A percentile compares a stretch with the other conserved stretches of the same genome.
Conservation (phyloP, 768 basidiomycete species). For the Royoungia palumana region DNA sequence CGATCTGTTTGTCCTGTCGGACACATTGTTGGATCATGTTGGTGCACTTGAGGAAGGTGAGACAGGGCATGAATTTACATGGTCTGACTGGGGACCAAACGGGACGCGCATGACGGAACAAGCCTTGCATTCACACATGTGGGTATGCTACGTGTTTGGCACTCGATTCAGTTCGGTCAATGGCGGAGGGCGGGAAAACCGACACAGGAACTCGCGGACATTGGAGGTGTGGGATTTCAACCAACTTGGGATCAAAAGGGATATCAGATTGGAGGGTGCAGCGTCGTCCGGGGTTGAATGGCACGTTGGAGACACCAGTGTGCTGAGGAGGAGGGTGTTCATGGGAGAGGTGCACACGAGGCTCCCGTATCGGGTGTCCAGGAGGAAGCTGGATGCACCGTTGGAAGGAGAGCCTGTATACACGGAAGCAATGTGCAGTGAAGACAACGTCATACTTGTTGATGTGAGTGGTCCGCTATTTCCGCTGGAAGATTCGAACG, state of each 20-base stretch:
- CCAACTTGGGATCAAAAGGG: slow-evolving; percentile 36
- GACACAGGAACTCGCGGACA: slow-evolving; percentile 12
- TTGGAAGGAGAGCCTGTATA: slow-evolving; percentile 9
- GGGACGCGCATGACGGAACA: slow-evolving; percentile 43
- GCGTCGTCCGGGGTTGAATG: slow-evolving; percentile 16
- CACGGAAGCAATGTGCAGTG: slow-evolving; percentile 48
- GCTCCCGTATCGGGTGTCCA: slow-evolving; percentile 45
- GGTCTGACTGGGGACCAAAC: slow-evolving; percentile 52
- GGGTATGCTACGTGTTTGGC: slow-evolving; percentile 60
- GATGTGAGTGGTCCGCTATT: slow-evolving; percentile 32
- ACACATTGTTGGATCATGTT: slow-evolving; percentile 32
- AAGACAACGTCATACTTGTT: slow-evolving; percentile 54
- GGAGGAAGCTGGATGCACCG: slow-evolving; percentile 17
- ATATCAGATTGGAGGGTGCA: slow-evolving; percentile 3
- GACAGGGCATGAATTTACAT: slow-evolving; percentile 31
- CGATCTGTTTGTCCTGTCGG: slow-evolving; percentile 43
- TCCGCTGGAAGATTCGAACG: not conserved
- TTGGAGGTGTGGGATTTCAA: slow-evolving; percentile 54
- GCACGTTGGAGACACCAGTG: slow-evolving; percentile 25
- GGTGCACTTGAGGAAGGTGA: slow-evolving; percentile 15
- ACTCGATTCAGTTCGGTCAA: slow-evolving; percentile 38
- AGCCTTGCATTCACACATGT: slow-evolving; percentile 39
- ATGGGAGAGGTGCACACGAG: slow-evolving; percentile 38
- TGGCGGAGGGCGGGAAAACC: slow-evolving; percentile 8
- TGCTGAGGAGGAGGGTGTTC: slow-evolving; percentile 38